Percentiles rank a stretch among this genome's conserved stretches.
Conservation (phyloP, 2,329 filamentous ascomycete genomes). For the Colletotrichum kahawae region DNA sequence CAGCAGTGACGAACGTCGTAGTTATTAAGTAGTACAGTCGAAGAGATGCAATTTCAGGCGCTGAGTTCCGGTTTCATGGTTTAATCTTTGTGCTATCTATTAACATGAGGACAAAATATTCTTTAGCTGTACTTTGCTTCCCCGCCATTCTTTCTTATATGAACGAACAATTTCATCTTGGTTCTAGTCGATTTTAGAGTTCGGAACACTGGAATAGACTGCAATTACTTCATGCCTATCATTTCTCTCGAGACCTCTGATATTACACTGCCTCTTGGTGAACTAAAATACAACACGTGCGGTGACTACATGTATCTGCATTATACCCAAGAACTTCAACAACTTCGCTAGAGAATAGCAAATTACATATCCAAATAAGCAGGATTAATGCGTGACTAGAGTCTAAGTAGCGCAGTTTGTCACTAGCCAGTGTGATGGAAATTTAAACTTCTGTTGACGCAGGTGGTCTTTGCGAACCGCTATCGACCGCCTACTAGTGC, state of each 20-base stretch:
- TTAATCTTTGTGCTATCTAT: background rate
- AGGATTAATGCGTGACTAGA: background rate
- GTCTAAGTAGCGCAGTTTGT: background rate
- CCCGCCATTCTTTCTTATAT: background rate
- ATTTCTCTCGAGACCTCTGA: background rate
- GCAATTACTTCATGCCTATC: background rate
- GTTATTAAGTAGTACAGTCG: background rate
- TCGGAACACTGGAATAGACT: background rate
- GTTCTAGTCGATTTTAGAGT: background rate
- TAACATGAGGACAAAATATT: background rate
- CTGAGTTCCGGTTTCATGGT: background rate
- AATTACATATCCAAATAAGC: background rate
- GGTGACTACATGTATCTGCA: background rate
- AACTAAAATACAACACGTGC: background rate
- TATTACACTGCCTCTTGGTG: background rate
- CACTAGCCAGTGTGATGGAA: background rate
- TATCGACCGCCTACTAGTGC: background rate
- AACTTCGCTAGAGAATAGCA: background rate
- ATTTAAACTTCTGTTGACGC: background rate
- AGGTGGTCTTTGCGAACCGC: background rate
- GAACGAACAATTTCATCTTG: background rate
- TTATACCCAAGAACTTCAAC: background rate
- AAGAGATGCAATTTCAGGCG: accelerated
- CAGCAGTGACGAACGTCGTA: background rate
- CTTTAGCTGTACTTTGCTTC: background rate